These are phyloP conservation scores for Amanita rubescens DNA, from an alignment of 768 basidiomycete species.

Conservation along the genomic window DNA sequence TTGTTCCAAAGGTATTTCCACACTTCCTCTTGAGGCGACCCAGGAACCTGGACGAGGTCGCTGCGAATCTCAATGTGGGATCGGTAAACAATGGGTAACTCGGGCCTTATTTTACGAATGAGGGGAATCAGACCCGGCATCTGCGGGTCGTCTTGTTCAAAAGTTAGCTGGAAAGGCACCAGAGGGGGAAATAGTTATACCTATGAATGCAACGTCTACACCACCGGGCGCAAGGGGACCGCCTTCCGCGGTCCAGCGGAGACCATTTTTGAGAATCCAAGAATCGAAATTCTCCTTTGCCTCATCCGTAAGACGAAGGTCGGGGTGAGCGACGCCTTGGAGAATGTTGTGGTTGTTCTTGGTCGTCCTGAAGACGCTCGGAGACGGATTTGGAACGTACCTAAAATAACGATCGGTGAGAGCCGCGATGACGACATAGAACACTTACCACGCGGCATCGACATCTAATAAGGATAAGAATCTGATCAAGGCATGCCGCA, in stretches of 20 bases:
- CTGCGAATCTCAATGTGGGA: constrained; percentile 94
- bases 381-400: constrained; percentile 87
- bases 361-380: constrained; percentile 86
- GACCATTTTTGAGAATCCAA: constrained; percentile 87
- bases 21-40: constrained; percentile 83
- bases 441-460: constrained; percentile 71
- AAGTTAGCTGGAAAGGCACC: not conserved
- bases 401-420: constrained; percentile 23
- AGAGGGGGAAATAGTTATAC: constrained; percentile 26
- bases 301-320: constrained; percentile 68
- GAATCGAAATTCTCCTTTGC: constrained; percentile 76
- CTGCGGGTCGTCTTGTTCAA: constrained; percentile 68
- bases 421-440: constrained; percentile 12
- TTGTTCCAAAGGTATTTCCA: constrained; percentile 96
- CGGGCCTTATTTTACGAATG: constrained; percentile 78
- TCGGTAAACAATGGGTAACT: constrained; percentile 85
- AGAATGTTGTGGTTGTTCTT: constrained; percentile 95
- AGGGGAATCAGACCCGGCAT: constrained; percentile 93
- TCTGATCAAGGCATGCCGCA: constrained; percentile 91
- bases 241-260: constrained; percentile 82
- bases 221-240: constrained; percentile 80
- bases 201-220: constrained; percentile 86
- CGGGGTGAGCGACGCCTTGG: constrained; percentile 83
- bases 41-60: constrained; percentile 74
- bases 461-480: constrained; percentile 77